phyloP scores from a whole-genome alignment of 83 land plant genomes.

The Isoetes engelmannii region DNA sequence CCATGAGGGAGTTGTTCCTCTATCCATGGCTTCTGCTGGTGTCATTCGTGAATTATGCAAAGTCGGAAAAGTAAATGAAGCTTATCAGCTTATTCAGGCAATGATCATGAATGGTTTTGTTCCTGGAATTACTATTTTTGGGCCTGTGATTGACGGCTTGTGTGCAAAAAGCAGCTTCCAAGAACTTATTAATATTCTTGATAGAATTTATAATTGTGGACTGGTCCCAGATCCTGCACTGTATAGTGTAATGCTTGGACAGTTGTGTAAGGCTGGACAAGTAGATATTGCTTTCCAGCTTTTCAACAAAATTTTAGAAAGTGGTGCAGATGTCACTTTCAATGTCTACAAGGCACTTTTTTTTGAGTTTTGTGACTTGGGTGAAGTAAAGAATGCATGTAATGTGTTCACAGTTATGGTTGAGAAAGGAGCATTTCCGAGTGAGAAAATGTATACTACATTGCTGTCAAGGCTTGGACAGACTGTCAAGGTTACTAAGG shows the following conservation, averaged over 20 bases:
- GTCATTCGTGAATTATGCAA: no score
- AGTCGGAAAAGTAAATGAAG: not conserved
- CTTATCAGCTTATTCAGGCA: no score
- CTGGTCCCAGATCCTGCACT: not conserved
- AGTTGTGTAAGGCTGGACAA: conserved; percentile 5
- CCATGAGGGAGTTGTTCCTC: no score
- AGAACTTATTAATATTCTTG: not conserved
- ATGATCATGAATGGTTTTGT: no score
- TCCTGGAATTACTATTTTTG: not conserved
- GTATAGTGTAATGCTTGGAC: not conserved
- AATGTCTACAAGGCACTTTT: not conserved
- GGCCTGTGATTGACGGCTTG: not conserved
- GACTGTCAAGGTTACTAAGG: not conserved
- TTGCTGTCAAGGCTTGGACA: conserved; percentile 5
- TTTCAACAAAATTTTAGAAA: not conserved
- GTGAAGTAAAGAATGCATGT: conserved; percentile 1
- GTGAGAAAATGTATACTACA: conserved; percentile 10
- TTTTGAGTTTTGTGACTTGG: not conserved
- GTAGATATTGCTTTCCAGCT: conserved; percentile 6
- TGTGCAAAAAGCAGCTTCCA: not conserved
- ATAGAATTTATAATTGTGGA: not conserved
- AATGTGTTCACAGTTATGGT: not conserved
- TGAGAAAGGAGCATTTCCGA: not conserved
- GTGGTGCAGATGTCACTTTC: not conserved
- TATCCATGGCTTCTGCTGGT: no score